phyloP scores from a whole-genome alignment of 2,329 filamentous ascomycete genomes.

The Hypoxylon sp. region DNA sequence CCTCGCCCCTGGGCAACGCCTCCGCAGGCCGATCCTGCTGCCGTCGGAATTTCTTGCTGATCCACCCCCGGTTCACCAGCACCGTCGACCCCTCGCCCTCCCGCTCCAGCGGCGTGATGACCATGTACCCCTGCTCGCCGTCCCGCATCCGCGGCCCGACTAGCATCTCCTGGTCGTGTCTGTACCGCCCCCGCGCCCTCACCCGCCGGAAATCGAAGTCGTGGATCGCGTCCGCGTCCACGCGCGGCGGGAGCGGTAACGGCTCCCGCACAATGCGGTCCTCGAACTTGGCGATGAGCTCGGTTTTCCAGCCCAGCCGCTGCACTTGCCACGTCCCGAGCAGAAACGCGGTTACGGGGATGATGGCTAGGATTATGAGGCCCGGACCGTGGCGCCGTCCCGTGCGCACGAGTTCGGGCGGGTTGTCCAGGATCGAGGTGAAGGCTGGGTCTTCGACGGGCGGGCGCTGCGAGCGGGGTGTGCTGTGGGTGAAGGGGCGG shows the following conservation, averaged over 20 bases:
- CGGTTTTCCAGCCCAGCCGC: constrained; percentile 92
- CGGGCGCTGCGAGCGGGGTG: constrained; percentile 54
- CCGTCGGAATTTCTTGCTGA: constrained; percentile 78
- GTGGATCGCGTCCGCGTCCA: constrained; percentile 84
- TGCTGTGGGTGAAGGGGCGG: constrained; percentile 53
- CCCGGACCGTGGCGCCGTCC: constrained; percentile 82
- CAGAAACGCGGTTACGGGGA: constrained; percentile 90
- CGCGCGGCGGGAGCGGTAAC: constrained; percentile 84
- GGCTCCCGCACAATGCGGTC: constrained; percentile 90
- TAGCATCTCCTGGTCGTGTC: constrained; percentile 96
- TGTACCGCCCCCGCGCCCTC: constrained; percentile 77
- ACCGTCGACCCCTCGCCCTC: constrained; percentile 73
- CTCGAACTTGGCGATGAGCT: constrained; percentile 90
- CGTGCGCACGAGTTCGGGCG: constrained; percentile 82
- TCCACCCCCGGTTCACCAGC: constrained; percentile 93
- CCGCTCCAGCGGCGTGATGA: constrained; percentile 91
- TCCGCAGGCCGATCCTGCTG: constrained; percentile 75
- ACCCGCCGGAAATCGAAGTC: constrained; percentile 96
- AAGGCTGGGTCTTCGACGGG: constrained; percentile 84
- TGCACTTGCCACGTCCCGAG: constrained; percentile 97
- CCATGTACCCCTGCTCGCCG: constrained; percentile 90
- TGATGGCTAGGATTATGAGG: constrained; percentile 85
- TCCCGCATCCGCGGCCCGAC: constrained; percentile 91
- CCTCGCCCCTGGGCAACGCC: constrained; percentile 77
- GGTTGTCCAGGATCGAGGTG: constrained; percentile 88